Base-by-base conservation (phyloP, 768 basidiomycete genomes). In the Harrya chromipes region DNA sequence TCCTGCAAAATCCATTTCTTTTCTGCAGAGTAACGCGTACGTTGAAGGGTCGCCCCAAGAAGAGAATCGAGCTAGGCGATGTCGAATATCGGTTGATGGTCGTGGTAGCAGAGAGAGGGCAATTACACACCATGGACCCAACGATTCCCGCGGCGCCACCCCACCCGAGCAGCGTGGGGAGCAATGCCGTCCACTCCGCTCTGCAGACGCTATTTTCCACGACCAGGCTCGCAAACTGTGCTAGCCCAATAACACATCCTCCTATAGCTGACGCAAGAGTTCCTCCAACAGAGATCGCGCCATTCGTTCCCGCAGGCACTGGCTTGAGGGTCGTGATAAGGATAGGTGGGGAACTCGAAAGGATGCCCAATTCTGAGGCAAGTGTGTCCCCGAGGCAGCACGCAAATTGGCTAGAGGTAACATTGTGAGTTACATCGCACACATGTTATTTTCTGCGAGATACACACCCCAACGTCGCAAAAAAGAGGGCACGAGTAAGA, bases 331-430 rank as follows among this genome's bases (percentile, higher is more conserved):
- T 93, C 5, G 92, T 94, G 57, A 97, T 79, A 29, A 95, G 79
- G 40, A 83, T 63, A 29, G 94, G 90, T 4, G 75, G 76, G 13
- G 78, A 73, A 33, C 63, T 65, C 21, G 92, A 87, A 37, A 97
- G 75, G 55, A 97, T 93, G 29, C 94, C 94, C 20, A 97, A 78
- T 69, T 97, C 94, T 9, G 91, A 94, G 1, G 93, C 93, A 2
- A 97, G 81, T 0, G 94, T 97, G 60, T 97, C 94, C 6, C 90
- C 94, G 9, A 94, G 74, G 63, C 88, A 92, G 67, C 89, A 93
- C 3, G 85, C 84, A 66, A 92, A 90, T 63, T 94, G 92, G 4
- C 90, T 93, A 4, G 27, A 29, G 33, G 14, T 21, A 40, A 31
- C 11, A 11, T 38, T 19, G 47, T 61, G 3, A 57, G 47, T 16